Conservation (phyloP, 148 eudicot species). For the Linanthus parryae region DNA sequence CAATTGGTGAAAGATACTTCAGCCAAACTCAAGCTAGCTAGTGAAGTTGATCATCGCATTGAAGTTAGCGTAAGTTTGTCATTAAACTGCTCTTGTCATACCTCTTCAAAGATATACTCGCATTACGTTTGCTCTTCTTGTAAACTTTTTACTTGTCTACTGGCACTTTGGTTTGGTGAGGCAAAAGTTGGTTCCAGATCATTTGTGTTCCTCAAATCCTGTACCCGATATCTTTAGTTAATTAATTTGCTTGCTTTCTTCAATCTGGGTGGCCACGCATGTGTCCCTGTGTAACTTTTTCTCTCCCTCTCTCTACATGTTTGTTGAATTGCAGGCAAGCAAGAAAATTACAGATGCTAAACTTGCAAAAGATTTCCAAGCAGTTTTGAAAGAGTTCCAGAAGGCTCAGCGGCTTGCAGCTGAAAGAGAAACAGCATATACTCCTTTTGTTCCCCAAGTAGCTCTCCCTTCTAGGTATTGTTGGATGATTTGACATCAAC, state of each 20-base stretch:
- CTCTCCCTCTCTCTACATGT: neutral
- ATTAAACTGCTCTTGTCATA: neutral
- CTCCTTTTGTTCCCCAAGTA: constrained; percentile 25
- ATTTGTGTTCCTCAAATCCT: neutral
- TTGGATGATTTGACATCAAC: neutral
- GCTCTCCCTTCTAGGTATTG: constrained; percentile 23
- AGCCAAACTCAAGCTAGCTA: constrained; percentile 29
- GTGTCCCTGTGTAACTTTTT: too few species aligned
- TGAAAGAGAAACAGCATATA: constrained; percentile 31
- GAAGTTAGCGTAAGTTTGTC: constrained; percentile 23
- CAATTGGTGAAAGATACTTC: constrained; percentile 34
- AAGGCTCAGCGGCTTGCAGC: constrained; percentile 32
- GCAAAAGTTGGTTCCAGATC: too few species aligned
- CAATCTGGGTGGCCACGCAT: too few species aligned
- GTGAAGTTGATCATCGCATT: constrained; percentile 23
- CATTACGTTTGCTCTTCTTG: too few species aligned
- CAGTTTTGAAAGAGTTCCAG: constrained; percentile 34
- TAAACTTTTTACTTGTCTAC: too few species aligned
- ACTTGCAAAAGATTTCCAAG: constrained; percentile 35
- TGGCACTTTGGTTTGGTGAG: neutral
- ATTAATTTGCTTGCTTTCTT: too few species aligned
- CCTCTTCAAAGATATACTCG: too few species aligned
- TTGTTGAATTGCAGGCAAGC: constrained; percentile 19
- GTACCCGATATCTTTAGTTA: neutral
- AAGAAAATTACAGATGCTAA: constrained; percentile 37